Base-by-base conservation (phyloP, 257 asterid genomes). In the Solanum pimpinellifolium region DNA sequence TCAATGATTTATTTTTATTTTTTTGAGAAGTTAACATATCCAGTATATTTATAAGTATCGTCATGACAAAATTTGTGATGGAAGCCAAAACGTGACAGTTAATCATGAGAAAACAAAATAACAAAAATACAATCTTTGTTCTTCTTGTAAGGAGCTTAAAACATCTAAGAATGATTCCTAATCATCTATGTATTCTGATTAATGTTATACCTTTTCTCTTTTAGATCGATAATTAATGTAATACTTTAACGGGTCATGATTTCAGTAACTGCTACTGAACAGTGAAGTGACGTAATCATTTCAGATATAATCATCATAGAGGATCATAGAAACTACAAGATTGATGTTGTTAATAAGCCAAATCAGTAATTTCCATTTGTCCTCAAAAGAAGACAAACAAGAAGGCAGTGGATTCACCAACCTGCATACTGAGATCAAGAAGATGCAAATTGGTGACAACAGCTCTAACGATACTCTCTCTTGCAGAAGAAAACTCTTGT, bases 351-450 rank as follows among this genome's bases (percentile, higher is more conserved):
- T 31, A 81, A 29, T 81, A 49, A 29, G 44, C 85, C 69, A 49
- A 31, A 81, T 49, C 44, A 15, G 18, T 62, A 27, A 37, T 39
- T 86, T 69, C 41, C 60, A 42, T 88, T 83, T 74, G 66, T 76
- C 42, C 15, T 35, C 70, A 44, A 77, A 27, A 84, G 65, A 78
- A 86, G 84, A 86, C 74, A 68, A 76, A 78, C 9, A 86, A 65
- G 83, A 78, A 88, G 75, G 52, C 69, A 56, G 37, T 42, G 89
- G 80, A 69, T 29, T 66, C 65, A 86, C 87, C 72, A 80, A 96
- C 98, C 98, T 96, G 98, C 98, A 94, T 96, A 78, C 98, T 94
- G 78, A 96, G 98, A 87, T 96, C 98, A 88, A 96, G 97, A 86
- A 96, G 96, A 91, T 96, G 99, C 92, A 96, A 88, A 89, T 94